Evolutionary conservation across 1,139 yeast genomes (phyloP), one percentile per base, ranked within the genome.

Genomic region (Kurtzmaniella quercitrusa): DNA sequence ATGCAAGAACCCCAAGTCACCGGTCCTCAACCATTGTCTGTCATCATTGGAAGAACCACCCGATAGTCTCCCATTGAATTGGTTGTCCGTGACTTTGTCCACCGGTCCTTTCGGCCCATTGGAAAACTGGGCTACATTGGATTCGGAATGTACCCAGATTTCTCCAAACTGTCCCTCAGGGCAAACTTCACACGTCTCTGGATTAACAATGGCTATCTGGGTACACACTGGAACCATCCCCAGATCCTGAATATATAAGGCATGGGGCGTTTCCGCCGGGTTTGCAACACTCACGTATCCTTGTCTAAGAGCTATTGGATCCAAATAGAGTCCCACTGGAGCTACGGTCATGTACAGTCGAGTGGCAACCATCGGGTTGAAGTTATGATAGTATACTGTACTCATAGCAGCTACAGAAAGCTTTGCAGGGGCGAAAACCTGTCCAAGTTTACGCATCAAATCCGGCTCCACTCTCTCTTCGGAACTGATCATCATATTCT

Each of bases 191-290:
- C 79, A 65, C 0, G 97, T 93, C 59, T 91, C 97, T 0, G 98
- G 98, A 53, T 94, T 94, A 4, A 93, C 98, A 49, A 93, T 87
- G 1, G 96, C 94, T 37, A 94, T 81, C 58, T 90, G 95, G 0
- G 98, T 88, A 58, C 95, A 88, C 14, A 90, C 93, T 0, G 97
- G 95, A 0, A 91, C 97, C 77, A 91, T 86, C 8, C 99, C 99
- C 0, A 96, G 87, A 58, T 94, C 98, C 56, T 90, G 96, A 14
- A 94, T 68, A 49, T 84, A 85, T 43, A 93, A 67, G 0, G 90
- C 87, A 45, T 80, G 77, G 1, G 85, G 81, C 41, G 77, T 78
- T 44, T 78, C 82, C 1, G 76, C 75, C 19, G 88, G 94, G 51
- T 87, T 85, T 2, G 90, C 93, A 25, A 87, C 77, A 15, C 89